Evolutionary conservation across 768 basidiomycete genomes (phyloP).

Genomic region (Multifurca ochricompacta): DNA sequence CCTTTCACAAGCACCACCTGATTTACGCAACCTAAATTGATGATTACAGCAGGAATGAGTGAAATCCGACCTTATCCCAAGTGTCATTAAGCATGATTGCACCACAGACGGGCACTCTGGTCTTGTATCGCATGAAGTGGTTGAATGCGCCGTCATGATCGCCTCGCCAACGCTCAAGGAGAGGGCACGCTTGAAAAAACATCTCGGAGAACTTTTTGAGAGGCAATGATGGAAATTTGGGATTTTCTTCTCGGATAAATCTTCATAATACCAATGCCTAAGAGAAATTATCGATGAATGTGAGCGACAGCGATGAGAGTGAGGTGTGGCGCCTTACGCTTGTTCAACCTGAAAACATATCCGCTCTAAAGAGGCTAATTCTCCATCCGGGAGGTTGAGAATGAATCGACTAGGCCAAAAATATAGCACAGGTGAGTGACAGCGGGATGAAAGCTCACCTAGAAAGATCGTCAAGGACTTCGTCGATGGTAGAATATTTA

Average conservation of each 20-base stretch:
- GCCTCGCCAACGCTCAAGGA: conserved; percentile 74
- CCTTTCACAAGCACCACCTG: conserved; percentile 98
- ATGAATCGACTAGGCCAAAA: conserved; percentile 71
- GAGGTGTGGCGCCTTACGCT: conserved; percentile 56
- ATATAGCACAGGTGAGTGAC: conserved; percentile 17
- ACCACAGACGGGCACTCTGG: conserved; percentile 93
- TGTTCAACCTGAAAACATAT: conserved; percentile 99
- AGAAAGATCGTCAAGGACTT: conserved; percentile 86
- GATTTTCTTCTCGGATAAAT: conserved; percentile 93
- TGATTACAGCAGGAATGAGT: conserved; percentile 10
- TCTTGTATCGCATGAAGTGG: conserved; percentile 94
- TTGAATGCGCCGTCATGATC: conserved; percentile 83
- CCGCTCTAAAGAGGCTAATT: conserved; percentile 83
- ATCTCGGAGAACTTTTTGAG: conserved; percentile 92
- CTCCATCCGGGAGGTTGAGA: conserved; percentile 90
- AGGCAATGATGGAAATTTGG: conserved; percentile 76
- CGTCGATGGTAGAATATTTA: conserved; percentile 56
- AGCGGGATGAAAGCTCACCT: conserved; percentile 44
- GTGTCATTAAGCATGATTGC: conserved; percentile 90
- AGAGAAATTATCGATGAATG: conserved; percentile 16
- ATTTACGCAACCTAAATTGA: conserved; percentile 13
- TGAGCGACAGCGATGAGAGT: conserved; percentile 4
- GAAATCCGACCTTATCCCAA: conserved; percentile 76
- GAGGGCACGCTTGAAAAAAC: conserved; percentile 78
- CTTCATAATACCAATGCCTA: conserved; percentile 99